These are phyloP conservation scores for Cyclanthera cordifolia DNA, from an alignment of 306 rosid genomes.

Conservation along the genomic window DNA sequence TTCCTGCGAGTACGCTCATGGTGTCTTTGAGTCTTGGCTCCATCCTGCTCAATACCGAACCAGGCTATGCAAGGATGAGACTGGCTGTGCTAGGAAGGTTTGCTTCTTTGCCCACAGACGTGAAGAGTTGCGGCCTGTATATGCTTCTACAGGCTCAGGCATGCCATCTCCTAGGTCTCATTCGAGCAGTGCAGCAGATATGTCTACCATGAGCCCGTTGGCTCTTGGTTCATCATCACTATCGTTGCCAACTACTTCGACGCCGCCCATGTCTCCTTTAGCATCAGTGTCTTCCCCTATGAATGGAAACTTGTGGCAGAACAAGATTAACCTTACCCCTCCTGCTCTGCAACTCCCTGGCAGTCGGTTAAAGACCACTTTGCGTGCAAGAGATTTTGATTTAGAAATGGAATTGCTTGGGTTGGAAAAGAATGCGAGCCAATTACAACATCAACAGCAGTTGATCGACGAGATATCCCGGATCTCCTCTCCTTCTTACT, in stretches of 20 bases:
- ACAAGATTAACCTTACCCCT: slow-evolving; percentile 67
- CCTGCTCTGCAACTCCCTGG: slow-evolving; percentile 85
- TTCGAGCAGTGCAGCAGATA: slow-evolving; percentile 38
- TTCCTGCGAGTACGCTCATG: slow-evolving; percentile 91
- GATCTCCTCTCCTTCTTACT: slow-evolving; percentile 70
- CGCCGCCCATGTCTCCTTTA: slow-evolving; percentile 91
- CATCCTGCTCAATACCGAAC: slow-evolving; percentile 98
- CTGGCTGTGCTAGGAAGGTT: slow-evolving; percentile 74
- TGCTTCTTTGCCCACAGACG: slow-evolving; percentile 96
- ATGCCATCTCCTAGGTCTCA: slow-evolving; percentile 89
- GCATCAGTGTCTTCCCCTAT: slow-evolving; percentile 74
- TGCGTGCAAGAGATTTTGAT: slow-evolving; percentile 77
- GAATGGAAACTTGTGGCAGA: slow-evolving; percentile 81
- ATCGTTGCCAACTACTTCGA: slow-evolving; percentile 61
- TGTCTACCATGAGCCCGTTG: slow-evolving; percentile 64
- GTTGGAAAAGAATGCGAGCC: slow-evolving; percentile 40
- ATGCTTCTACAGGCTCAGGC: slow-evolving; percentile 90
- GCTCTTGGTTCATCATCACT: slow-evolving; percentile 63
- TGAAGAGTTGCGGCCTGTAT: slow-evolving; percentile 83
- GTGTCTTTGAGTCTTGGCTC: slow-evolving; percentile 98
- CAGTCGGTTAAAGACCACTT: slow-evolving; percentile 69
- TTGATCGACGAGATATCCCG: slow-evolving; percentile 82
- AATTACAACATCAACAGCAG: slow-evolving; percentile 49
- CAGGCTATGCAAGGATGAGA: slow-evolving; percentile 95
- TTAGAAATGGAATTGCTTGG: slow-evolving; percentile 72